A percentile compares a stretch with the other conserved stretches of the same genome.
Conservation (phyloP, 768 basidiomycete genomes). For the Rubroboletus pulcherrimus region DNA sequence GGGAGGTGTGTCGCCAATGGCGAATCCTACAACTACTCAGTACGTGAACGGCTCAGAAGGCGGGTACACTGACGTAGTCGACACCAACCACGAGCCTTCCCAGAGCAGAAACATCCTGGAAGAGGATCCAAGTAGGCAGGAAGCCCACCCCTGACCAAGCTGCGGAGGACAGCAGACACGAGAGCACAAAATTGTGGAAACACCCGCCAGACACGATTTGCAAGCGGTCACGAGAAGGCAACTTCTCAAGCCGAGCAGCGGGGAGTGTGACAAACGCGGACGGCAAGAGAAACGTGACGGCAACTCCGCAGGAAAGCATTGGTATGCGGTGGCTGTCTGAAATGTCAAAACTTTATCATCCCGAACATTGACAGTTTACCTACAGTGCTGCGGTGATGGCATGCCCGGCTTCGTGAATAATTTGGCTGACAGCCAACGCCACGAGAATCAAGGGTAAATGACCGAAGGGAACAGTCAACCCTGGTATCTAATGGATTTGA, state of each 20-base stretch:
- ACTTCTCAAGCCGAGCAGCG: slow-evolving; percentile 32
- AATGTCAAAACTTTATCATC: not conserved
- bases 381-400: slow-evolving; percentile 73
- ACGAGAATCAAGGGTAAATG: slow-evolving; percentile 65
- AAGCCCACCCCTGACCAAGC: slow-evolving; percentile 32
- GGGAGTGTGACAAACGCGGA: slow-evolving; percentile 73
- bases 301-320: slow-evolving; percentile 56
- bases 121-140: slow-evolving; percentile 36
- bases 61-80: slow-evolving; percentile 42
- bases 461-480: slow-evolving; percentile 71
- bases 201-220: slow-evolving; percentile 71
- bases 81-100: slow-evolving; percentile 58
- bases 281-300: slow-evolving; percentile 61
- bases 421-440: slow-evolving; percentile 59
- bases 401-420: slow-evolving; percentile 81
- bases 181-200: slow-evolving; percentile 71
- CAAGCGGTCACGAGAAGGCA: slow-evolving; percentile 43
- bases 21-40: slow-evolving; percentile 46
- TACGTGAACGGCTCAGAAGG: not conserved
- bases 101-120: slow-evolving; percentile 46
- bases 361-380: slow-evolving; percentile 23
- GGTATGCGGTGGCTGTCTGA: slow-evolving; percentile 57
- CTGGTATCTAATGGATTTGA: slow-evolving; percentile 59
- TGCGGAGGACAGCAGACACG: slow-evolving; percentile 41
- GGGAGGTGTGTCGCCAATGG: slow-evolving; percentile 55